phyloP scores from a whole-genome alignment of 257 asterid species.

The Nicotiana obtusifolia region DNA sequence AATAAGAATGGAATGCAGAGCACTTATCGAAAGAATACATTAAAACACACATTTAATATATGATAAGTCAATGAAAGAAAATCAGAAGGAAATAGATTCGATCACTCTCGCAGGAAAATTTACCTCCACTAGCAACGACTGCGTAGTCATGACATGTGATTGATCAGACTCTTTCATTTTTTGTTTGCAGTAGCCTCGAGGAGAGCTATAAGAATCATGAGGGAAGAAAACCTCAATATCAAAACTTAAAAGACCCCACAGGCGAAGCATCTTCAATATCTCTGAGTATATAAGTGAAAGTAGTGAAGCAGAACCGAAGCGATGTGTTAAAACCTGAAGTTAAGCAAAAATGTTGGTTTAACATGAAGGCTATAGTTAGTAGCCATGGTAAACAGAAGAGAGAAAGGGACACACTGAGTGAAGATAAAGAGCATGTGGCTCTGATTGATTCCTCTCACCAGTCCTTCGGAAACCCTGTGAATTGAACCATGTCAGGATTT shows the following conservation, averaged over 20 bases:
- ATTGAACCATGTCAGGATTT: conserved; percentile 14
- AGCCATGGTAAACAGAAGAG: conserved; percentile 6
- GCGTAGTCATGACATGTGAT: conserved; percentile 52
- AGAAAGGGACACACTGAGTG: conserved; percentile 50
- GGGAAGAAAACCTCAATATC: conserved; percentile 76
- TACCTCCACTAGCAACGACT: conserved; percentile 64
- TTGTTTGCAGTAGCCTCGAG: conserved; percentile 65
- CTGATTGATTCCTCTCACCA: conserved; percentile 41
- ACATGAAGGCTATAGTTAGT: conserved; percentile 6
- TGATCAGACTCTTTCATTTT: conserved; percentile 62
- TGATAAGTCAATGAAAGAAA: not conserved
- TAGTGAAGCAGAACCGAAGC: conserved; percentile 73
- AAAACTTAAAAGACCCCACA: conserved; percentile 59
- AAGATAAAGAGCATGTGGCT: conserved; percentile 77
- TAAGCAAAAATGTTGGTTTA: conserved; percentile 9
- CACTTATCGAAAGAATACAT: not conserved
- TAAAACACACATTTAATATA: not conserved
- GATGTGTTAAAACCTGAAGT: conserved; percentile 78
- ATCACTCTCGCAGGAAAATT: conserved; percentile 6
- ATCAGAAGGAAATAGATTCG: conserved; percentile 7
- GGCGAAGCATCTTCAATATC: conserved; percentile 67
- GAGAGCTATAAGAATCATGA: conserved; percentile 52
- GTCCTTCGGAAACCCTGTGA: conserved; percentile 71
- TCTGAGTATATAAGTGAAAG: conserved; percentile 70
- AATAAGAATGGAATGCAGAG: not conserved